A percentile compares a stretch with the other conserved stretches of the same genome.
These are phyloP conservation scores for Solanum chilense DNA, from an alignment of 257 asterid genomes.

Conservation along the genomic window DNA sequence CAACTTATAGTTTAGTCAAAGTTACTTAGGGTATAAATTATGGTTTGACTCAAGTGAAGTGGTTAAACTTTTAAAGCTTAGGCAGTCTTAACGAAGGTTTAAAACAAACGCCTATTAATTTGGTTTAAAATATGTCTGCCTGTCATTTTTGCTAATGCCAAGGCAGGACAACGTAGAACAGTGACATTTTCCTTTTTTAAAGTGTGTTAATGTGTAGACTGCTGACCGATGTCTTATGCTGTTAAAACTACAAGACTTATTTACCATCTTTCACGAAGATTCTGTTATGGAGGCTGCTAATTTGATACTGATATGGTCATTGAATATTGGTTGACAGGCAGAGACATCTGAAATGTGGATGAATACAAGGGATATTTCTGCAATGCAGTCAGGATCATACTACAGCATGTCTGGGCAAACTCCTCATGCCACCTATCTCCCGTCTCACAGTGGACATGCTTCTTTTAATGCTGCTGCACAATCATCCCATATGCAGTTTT, in stretches of 20 bases:
- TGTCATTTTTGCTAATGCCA: neutral
- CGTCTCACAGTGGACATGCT: conserved; percentile 76
- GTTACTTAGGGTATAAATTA: neutral
- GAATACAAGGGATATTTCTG: conserved; percentile 63
- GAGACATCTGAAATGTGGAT: conserved; percentile 97
- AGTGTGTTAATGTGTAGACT: neutral
- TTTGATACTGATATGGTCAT: neutral
- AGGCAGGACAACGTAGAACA: neutral
- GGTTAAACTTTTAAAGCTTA: neutral
- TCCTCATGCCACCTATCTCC: conserved; percentile 65
- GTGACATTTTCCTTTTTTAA: neutral
- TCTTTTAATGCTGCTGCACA: conserved; percentile 73
- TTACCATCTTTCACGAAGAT: neutral
- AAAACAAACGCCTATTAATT: neutral
- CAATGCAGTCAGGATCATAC: conserved; percentile 66
- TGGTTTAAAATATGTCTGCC: neutral
- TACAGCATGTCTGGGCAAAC: conserved; percentile 83
- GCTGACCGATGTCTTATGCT: neutral
- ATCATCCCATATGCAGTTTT: conserved; percentile 88
- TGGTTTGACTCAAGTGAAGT: neutral
- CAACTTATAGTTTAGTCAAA: neutral
- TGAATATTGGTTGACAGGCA: conserved; percentile 29
- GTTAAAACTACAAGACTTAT: neutral
- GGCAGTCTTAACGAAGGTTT: neutral
- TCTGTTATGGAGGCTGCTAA: neutral